Evolutionary conservation across 345 rosid genomes (phyloP), one percentile per base, ranked within the genome.

Genomic region (Aegle marmelos): DNA sequence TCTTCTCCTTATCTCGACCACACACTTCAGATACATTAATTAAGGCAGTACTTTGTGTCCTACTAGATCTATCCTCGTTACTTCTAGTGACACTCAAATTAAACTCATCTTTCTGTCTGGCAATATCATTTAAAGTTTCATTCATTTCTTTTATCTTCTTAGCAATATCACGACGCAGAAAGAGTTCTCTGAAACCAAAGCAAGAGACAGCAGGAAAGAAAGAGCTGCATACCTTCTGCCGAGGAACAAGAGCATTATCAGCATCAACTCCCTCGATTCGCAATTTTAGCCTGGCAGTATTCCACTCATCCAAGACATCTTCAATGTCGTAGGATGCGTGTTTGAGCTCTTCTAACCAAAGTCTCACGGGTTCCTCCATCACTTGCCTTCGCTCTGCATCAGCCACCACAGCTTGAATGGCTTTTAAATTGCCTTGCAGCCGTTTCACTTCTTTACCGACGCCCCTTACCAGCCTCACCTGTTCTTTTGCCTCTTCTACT

Each of bases 231-330:
- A 72, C 33, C 64, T 33, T 56, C 33, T 33, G 34, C 9, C 3
- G 17, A 4, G 56, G 2, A 4, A n/a, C n/a, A 36, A 14, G 1
- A 36, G 27, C 0, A 36, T 1, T 4, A 9, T 10, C 27, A 58
- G 22, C 7, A 11, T 54, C 50, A 41, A 41, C 74, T 9, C 39
- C 77, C 69, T 74, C 39, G 2, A 9, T 61, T 28, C 21, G 59
- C 69, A 74, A 2, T 21, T 74, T 74, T 6, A 30, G 13, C 27
- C 39, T 72, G 13, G 65, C 76, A 2, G 76, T 72, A 11, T n/a
- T 57, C 76, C 65, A 72, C 31, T 72, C 76, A 72, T 72, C 76
- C 48, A 72, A 72, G n/a, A 57, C 53, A 28, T 70, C 74, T 0
- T 70, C 74, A 11, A 50, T 70, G 76, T 72, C 45, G 62, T 53